Conservation (phyloP, 1,139 yeast species). For the Eremothecium cymbalariae region DNA sequence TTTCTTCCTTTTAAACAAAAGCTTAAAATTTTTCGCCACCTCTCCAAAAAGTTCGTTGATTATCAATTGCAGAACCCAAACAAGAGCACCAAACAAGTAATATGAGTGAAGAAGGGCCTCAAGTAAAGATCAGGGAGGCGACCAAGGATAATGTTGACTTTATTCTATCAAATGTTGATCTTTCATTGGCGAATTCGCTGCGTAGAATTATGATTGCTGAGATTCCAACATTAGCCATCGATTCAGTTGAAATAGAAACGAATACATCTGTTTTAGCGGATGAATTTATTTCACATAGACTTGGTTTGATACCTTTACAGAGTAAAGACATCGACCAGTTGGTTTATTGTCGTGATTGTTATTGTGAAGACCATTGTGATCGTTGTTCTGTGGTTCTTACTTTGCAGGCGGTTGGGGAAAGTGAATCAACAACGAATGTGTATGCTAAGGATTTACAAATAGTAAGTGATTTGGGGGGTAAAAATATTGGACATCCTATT, state of each 20-base stretch:
- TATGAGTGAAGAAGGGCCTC: conserved; percentile 51
- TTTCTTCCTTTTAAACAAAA: neutral
- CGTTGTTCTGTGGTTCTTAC: conserved; percentile 86
- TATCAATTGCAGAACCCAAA: too few species aligned
- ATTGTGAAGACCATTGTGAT: conserved; percentile 95
- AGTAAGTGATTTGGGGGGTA: conserved; percentile 36
- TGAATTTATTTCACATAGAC: conserved; percentile 87
- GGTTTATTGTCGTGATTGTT: conserved; percentile 86
- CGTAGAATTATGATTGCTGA: conserved; percentile 92
- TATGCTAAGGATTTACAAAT: conserved; percentile 78
- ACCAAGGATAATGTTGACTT: conserved; percentile 85
- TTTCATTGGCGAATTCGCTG: conserved; percentile 85
- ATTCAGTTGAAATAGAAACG: conserved; percentile 85
- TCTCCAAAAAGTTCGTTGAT: too few species aligned
- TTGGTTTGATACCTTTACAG: conserved; percentile 84
- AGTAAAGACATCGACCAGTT: conserved; percentile 75
- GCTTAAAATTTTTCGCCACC: conserved; percentile 7
- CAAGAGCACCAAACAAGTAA: conserved; percentile 1
- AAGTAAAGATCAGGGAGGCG: conserved; percentile 80
- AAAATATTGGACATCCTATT: conserved; percentile 73
- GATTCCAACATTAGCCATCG: conserved; percentile 93
- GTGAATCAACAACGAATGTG: conserved; percentile 81
- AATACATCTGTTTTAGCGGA: conserved; percentile 95
- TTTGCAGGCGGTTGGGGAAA: conserved; percentile 78
- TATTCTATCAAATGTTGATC: conserved; percentile 77